Evolutionary conservation across 225 moss, liverwort and hornwort species (phyloP).

Genomic region (Antitrichia curtipendula): DNA sequence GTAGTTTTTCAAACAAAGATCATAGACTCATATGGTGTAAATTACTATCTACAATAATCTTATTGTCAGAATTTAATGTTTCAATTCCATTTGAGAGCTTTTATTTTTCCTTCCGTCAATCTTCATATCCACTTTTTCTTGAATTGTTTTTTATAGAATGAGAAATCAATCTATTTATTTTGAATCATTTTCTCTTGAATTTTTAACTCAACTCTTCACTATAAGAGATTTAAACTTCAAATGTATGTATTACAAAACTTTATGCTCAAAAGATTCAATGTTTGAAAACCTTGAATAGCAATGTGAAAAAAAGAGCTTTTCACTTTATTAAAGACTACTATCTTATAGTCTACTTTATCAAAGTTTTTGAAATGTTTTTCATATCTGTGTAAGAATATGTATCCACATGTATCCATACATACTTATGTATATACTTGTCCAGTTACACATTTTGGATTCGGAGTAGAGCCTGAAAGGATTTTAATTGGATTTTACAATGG

Average conservation of each 20-base stretch:
- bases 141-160: background rate
- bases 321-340: background rate
- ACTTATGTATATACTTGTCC: no score
- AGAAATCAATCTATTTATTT: background rate
- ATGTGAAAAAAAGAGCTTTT: no score
- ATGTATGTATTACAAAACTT: background rate
- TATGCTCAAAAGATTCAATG: background rate
- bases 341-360: no score
- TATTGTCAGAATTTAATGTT: background rate
- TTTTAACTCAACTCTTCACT: background rate
- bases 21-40: accelerated
- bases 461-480: no score
- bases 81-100: background rate
- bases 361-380: no score
- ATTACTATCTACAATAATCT: background rate
- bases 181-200: no score
- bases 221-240: background rate
- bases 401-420: no score
- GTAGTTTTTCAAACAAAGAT: background rate
- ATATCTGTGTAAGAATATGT: no score
- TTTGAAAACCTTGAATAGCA: background rate
- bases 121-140: background rate
- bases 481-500: no score
- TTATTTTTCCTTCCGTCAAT: background rate
- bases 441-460: no score